Evolutionary conservation across 768 basidiomycete genomes (phyloP), one percentile per base, ranked within the genome.

Genomic region (Russula griseocarnosa): DNA sequence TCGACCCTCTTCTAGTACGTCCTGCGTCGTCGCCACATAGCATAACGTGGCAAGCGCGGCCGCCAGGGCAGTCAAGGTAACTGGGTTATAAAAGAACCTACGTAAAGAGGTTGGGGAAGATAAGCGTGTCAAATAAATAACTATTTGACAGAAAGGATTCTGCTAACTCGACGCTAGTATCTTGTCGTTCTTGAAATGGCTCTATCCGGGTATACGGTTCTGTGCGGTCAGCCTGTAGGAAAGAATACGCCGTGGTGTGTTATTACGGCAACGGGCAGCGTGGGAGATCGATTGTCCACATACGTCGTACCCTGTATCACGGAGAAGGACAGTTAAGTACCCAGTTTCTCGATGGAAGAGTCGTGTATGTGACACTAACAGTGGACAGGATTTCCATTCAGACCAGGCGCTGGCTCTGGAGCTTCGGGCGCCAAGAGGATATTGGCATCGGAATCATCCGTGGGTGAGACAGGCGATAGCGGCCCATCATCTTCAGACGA

Each of bases 81-180:
- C 77, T 3, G 91, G 92, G 62, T 87, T 90, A 77, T 89, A 94
- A 73, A 94, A 90, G 76, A 93, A 94, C 70, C 90, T 92, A 55
- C 28, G 60, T 57, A 28, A 28, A 49, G n/a, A 34, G 28, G 54
- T 54, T 54, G 58, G n/a, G n/a, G 44, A 38, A 65, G 42, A 65
- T 58, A 56, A 58, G 34, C 60, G 44, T 26, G 24, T 38, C 24
- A 49, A 47, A 46, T 62, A 10, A 46, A 44, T 64, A 11, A 47
- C 22, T 47, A 22, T 22, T 49, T 40, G 24, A 59, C n/a, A 60
- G 53, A 24, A 57, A 60, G 34, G 28, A 32, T 78, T 69, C 18
- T 44, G 47, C 64, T 46, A 69, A 91, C 90, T 92, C 92, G 66
- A 93, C 81, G 67, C 84, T 89, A 26, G 91, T 90, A 71, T 93